Base-by-base conservation (phyloP, 1,284 basidiomycete species). In the Apiotrichum veenhuisii region DNA sequence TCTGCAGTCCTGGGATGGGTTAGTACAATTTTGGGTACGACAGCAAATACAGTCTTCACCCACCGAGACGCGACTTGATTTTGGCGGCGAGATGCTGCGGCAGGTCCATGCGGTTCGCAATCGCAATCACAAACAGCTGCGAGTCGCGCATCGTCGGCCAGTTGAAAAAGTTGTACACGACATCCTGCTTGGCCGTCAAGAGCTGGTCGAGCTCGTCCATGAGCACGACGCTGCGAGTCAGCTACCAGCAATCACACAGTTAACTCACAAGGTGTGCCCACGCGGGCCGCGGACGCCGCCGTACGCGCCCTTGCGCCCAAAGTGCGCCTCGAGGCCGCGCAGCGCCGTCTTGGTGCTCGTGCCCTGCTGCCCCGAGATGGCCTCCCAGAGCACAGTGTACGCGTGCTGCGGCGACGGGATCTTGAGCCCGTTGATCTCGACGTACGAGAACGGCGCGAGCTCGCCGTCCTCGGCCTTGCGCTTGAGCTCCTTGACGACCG, bases 81-180 rank as follows among this genome's bases (percentile, higher is more conserved):
- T 96, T 87, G 3, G 92, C 91, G 3, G 83, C 88, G 82, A 99
- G 87, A 26, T 95, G 83, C 75, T 98, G 95, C 0, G 96, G 96
- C 52, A 98, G 80, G 71, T 98, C 95, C 89, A 98, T 96, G 26
- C 95, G 94, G 73, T 98, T 98, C 14, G 96, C 96, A 1, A 99
- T 93, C 0, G 96, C 96, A 53, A 99, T 84, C 2, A 99, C 95
- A 51, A 98, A 87, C 17, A 99, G 82, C 69, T 89, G 88, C 54
- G 89, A 91, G 17, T 86, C 86, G 0, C 84, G 82, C 57, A 95
- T 81, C 12, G 91, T 94, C 1, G 95, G 96, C 95, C 96, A 98
- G 74, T 98, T 98, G 83, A 98, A 98, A 77, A 98, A 95, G 74
- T 98, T 98, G 79, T 98, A 98, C 41, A 98, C 89, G 2, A 98